Evolutionary conservation across 805 yeast genomes (phyloP), one percentile per base, ranked within the genome.

Genomic region (Pichia cabralensis): DNA sequence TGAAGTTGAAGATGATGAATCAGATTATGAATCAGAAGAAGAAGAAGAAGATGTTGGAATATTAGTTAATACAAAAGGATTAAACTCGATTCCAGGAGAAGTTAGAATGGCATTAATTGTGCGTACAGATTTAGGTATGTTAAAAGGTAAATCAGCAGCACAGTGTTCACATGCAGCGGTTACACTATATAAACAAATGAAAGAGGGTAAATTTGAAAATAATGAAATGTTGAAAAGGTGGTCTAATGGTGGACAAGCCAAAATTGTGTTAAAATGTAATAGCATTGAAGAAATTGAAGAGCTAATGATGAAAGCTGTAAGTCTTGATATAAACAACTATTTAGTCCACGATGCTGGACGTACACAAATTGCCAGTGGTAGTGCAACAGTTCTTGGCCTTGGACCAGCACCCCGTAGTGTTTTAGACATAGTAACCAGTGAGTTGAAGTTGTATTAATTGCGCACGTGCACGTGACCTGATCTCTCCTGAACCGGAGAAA

Each of bases 81-180:
- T 82, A 43, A 80, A 80, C 46, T 75, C 70, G 13, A 59, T 80
- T 3, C 81, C 81, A 1, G 94, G 92, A 1, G 92, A 81, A 53
- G 83, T 80, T 10, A 64, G 81, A 48, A 80, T 89, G 95, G 86
- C 92, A 1, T 62, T 92, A 18, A 75, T 86, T 3, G 85, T 92
- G 5, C 74, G 98, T 40, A 81, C 79, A 20, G 98, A 92, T 54
- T 62, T 92, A 41, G 78, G 75, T 28, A 92, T 92, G 97, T 76
- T 80, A 22, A 85, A 84, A 58, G 99, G 99, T 16, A 92, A 92
- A 53, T 79, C 83, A 3, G 96, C 97, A 5, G 98, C 98, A 6
- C 99, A 92, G 53, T 89, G 97, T 57, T 79, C 86, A 25, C 99
- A 92, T 61, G 98, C 98, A n/a, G 94, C 97, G 1, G 67, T 92